Evolutionary conservation across 202 grass and related monocot genomes (phyloP).

Genomic region (Miscanthus sacchariflorus): DNA sequence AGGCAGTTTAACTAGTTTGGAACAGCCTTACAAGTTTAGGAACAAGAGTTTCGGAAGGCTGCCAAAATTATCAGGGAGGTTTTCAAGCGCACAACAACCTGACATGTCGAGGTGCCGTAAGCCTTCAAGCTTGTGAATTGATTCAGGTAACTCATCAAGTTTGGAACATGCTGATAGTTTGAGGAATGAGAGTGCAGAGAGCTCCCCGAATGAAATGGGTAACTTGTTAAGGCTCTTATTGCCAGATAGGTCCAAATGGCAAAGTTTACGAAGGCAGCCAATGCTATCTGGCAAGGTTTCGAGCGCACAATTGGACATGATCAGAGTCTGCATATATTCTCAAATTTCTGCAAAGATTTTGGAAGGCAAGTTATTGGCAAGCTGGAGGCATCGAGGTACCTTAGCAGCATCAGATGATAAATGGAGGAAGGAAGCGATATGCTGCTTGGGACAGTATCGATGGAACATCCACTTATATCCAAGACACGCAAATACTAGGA

Average conservation of each 20-base stretch:
- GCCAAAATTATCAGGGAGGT: conserved; percentile 6
- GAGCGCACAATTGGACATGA: conserved; percentile 14
- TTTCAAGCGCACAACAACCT: not conserved
- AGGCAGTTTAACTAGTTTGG: conserved; percentile 5
- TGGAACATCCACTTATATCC: conserved; percentile 24
- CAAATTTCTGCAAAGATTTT: conserved; percentile 3
- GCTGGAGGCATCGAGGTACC: conserved; percentile 31
- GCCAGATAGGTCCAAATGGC: conserved; percentile 12
- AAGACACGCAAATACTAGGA: conserved; percentile 32
- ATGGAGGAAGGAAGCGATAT: conserved; percentile 24
- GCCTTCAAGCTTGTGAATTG: not conserved
- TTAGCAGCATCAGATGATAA: conserved; percentile 12
- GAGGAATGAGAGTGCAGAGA: not conserved
- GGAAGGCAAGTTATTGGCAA: conserved; percentile 38
- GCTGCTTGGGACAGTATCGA: not conserved
- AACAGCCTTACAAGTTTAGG: conserved; percentile 17
- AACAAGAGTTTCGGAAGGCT: conserved; percentile 7
- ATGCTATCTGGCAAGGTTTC: conserved; percentile 11
- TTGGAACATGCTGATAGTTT: not conserved
- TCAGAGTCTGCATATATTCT: conserved; percentile 36
- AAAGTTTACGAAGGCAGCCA: not conserved
- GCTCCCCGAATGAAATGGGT: not conserved
- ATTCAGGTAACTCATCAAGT: conserved; percentile 1
- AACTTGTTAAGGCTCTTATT: not conserved
- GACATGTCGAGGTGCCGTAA: conserved; percentile 27